Evolutionary conservation across 164 flowering plant species (phyloP).

Genomic region (Macadamia integrifolia): DNA sequence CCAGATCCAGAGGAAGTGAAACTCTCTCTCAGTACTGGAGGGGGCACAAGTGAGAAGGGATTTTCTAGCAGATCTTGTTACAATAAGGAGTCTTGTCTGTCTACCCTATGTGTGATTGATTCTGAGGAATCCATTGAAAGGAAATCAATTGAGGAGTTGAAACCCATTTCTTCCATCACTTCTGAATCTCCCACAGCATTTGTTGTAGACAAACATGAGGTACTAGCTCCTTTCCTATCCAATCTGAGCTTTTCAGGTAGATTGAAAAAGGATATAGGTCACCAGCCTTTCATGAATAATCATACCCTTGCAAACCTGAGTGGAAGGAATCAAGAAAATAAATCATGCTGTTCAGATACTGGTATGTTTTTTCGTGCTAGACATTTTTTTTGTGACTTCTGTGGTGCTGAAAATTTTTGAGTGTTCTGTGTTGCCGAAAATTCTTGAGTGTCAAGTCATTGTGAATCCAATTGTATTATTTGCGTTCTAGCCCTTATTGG

Average conservation of each 20-base stretch:
- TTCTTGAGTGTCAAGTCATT: not conserved
- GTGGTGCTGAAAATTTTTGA: not conserved
- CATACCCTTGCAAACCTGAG: constrained; percentile 5
- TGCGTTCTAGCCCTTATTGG: too few species aligned
- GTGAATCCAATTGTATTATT: too few species aligned
- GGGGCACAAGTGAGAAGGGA: constrained; percentile 9
- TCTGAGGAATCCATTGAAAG: constrained; percentile 28
- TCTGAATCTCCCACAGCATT: constrained; percentile 8
- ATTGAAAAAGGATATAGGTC: constrained; percentile 9
- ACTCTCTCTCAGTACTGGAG: constrained; percentile 28
- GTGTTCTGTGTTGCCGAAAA: not conserved
- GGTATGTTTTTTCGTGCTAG: constrained; percentile 5
- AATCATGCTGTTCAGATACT: constrained; percentile 10
- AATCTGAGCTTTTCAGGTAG: constrained; percentile 8
- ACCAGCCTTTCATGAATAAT: constrained; percentile 4
- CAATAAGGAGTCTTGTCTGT: constrained; percentile 7
- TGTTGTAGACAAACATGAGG: constrained; percentile 13
- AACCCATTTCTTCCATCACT: constrained; percentile 2
- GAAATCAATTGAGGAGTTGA: constrained; percentile 8
- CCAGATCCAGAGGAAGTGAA: constrained; percentile 21
- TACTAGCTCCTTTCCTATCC: constrained; percentile 11
- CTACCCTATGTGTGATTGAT: constrained; percentile 21
- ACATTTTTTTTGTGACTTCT: not conserved
- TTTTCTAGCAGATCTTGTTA: constrained; percentile 6
- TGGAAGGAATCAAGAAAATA: constrained; percentile 7